Percentiles rank a stretch among this genome's conserved stretches.
Evolutionary conservation across 805 yeast species (phyloP).

Genomic region (Ogataea nitratoaversa): DNA sequence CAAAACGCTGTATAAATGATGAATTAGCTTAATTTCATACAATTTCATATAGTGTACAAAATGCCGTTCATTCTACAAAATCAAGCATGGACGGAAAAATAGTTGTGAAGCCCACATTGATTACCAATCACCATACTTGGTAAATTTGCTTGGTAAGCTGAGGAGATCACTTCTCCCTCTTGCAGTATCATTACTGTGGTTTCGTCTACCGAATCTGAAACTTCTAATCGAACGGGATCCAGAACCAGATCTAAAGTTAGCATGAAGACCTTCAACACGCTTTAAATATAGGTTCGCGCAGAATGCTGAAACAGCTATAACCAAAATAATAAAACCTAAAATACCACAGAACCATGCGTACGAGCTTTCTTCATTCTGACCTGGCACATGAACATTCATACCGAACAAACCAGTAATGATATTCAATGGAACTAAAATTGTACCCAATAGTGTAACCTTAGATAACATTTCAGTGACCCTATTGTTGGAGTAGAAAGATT

Average conservation of each 20-base stretch:
- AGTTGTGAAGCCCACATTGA: conserved; percentile 8
- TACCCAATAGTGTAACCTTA: conserved; percentile 86
- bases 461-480: conserved; percentile 83
- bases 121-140: conserved; percentile 29
- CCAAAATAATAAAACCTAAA: conserved; percentile 26
- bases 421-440: conserved; percentile 85
- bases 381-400: conserved; percentile 91
- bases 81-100: background rate
- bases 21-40: no score
- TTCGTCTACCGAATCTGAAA: conserved; percentile 28
- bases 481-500: conserved; percentile 80
- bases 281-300: conserved; percentile 25
- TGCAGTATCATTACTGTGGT: conserved; percentile 8
- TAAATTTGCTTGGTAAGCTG: conserved; percentile 30
- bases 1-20: no score
- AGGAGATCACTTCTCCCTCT: conserved; percentile 25
- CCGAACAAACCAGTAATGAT: conserved; percentile 90
- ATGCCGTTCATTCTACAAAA: no score
- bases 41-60: no score
- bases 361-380: conserved; percentile 36
- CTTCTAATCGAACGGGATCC: conserved; percentile 24
- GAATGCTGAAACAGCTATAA: conserved; percentile 20
- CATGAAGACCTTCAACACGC: conserved; percentile 14
- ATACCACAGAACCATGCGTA: conserved; percentile 53
- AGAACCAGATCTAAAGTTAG: conserved; percentile 4